phyloP scores from a whole-genome alignment of 257 asterid species.

The Nicotiana knightiana region DNA sequence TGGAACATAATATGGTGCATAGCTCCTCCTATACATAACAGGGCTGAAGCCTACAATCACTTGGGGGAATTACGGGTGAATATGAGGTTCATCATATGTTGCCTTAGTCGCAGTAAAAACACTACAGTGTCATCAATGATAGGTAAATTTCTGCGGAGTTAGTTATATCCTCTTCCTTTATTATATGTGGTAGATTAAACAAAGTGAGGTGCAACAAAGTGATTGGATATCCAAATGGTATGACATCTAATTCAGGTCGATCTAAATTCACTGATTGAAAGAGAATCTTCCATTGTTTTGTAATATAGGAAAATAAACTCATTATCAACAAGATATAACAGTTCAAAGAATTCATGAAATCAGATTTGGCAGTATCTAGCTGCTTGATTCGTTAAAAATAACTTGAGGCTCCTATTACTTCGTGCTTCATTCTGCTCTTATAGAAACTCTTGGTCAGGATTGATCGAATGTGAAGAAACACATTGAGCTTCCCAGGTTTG shows the following conservation, averaged over 20 bases:
- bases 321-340: not conserved
- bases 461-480: not conserved
- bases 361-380: not conserved
- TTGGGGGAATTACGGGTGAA: not conserved
- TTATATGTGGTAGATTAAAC: not conserved
- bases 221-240: not conserved
- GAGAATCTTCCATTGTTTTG: not conserved
- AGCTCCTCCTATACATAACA: conserved; percentile 17
- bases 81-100: not conserved
- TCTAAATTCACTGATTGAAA: not conserved
- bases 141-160: not conserved
- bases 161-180: not conserved
- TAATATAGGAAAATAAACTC: not conserved
- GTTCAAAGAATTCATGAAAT: not conserved
- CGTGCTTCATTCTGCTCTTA: not conserved
- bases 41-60: conserved; percentile 8
- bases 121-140: not conserved
- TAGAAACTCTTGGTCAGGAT: not conserved
- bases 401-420: not conserved
- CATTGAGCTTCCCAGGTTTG: not conserved
- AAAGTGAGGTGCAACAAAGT: not conserved
- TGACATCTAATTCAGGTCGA: not conserved
- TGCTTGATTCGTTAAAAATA: conserved; percentile 2
- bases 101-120: not conserved
- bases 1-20: conserved; percentile 15